Evolutionary conservation across 2,329 filamentous ascomycete species (phyloP), one percentile per base, ranked within the genome.

Genomic region (Clathrospora elynae): DNA sequence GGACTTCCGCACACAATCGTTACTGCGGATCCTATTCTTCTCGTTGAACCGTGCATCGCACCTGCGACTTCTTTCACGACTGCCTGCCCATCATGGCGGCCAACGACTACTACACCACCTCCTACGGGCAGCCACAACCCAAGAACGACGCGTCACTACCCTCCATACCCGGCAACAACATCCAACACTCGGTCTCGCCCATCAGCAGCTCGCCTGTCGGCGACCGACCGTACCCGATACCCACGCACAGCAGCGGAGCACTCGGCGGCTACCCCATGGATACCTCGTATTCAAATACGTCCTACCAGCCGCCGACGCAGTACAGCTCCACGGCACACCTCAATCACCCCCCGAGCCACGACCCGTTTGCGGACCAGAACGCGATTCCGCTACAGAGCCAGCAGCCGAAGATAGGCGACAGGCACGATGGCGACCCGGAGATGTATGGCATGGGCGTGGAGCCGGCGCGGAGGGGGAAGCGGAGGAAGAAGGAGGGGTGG

Each of bases 51-150:
- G 18, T 18, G 25, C 35, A 18, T 35, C n/a, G 22, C 33, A 19
- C 14, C 16, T 13, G 24, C 38, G 12, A 22, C 19, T 35, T 35
- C 11, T n/a, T n/a, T n/a, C n/a, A n/a, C n/a, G n/a, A n/a, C n/a
- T n/a, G 22, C 30, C 26, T 42, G 26, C 40, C 42, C 35, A 49
- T 25, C 48, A 77, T 77, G 75, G 73, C 75, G 31, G 67, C 74
- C 42, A 74, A 75, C 70, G 81, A 86, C 59, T 88, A 88, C 71
- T 87, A 87, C 56, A 54, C 46, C 53, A 75, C 61, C 12, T 71
- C 64, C 12, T 72, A 72, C 51, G 44, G 35, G 11, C 55, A 48
- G 26, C 51, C 44, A 8, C 49, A 55, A 39, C 36, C 37, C 29
- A 49, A 37, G n/a, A 44, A 47, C 56, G 71, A 77, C 47, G 62